phyloP scores from a whole-genome alignment of 768 basidiomycete genomes.

The Kwoniella europaea region DNA sequence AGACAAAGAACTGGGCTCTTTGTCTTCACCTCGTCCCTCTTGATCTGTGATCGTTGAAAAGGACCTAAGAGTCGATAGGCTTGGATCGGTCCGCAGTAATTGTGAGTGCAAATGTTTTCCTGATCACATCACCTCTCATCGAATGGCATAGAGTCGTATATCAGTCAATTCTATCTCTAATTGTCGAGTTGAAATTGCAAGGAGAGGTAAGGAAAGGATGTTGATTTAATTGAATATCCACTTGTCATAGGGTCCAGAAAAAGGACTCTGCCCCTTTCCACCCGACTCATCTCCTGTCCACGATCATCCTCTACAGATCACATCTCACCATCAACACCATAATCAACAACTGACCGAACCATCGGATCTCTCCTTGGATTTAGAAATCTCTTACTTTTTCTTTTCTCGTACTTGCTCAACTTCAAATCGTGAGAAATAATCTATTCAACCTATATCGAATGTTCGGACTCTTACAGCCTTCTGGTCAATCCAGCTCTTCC shows the following conservation, averaged over 20 bases:
- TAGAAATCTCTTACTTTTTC: neutral
- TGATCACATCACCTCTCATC: no score
- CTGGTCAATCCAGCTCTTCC: neutral
- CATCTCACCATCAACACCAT: neutral
- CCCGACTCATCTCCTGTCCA: neutral
- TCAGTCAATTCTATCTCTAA: neutral
- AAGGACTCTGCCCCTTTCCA: neutral
- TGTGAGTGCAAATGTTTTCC: neutral
- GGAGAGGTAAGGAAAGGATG: slow-evolving; percentile 1
- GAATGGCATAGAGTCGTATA: neutral
- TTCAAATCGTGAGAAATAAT: neutral
- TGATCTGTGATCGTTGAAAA: neutral
- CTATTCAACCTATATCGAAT: neutral
- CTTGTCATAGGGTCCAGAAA: neutral
- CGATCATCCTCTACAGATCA: neutral
- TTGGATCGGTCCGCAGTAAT: neutral
- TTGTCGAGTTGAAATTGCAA: neutral
- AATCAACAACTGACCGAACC: neutral
- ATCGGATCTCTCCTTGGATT: neutral
- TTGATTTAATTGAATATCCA: slow-evolving; percentile 1
- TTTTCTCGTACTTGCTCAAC: neutral
- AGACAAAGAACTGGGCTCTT: neutral
- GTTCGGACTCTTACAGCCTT: neutral
- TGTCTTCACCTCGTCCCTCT: slow-evolving; percentile 4
- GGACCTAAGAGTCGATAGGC: neutral